Percentiles rank a stretch among this genome's conserved stretches.
Conservation (phyloP, 2,329 filamentous ascomycete genomes). For the Diatrype stigma region DNA sequence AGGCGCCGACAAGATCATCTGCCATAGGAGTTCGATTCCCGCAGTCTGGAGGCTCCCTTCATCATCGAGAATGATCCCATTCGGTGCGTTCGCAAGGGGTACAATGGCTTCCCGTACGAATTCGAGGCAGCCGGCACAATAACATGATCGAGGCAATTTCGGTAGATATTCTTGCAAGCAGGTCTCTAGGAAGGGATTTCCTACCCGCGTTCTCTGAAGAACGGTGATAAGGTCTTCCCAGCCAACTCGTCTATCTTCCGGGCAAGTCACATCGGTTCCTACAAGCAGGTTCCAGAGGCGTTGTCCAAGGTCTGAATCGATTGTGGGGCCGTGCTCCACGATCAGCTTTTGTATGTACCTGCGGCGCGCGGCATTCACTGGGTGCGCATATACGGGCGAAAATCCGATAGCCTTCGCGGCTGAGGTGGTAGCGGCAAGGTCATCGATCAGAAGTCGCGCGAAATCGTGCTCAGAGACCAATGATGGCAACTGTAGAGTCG, state of each 20-base stretch:
- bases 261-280: conserved; percentile 55
- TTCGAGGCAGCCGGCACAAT: conserved; percentile 58
- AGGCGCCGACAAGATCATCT: conserved; percentile 68
- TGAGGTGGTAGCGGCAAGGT: conserved; percentile 55
- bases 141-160: conserved; percentile 50
- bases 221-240: conserved; percentile 63
- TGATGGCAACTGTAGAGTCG: conserved; percentile 49
- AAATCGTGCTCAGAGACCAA: conserved; percentile 60
- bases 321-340: conserved; percentile 52
- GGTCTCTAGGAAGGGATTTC: conserved; percentile 52
- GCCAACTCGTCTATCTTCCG: conserved; percentile 58
- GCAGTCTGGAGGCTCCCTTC: conserved; percentile 47
- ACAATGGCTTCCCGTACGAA: conserved; percentile 55
- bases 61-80: conserved; percentile 46
- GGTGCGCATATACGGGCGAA: conserved; percentile 41
- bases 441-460: conserved; percentile 57
- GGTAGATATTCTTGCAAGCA: conserved; percentile 57
- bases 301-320: conserved; percentile 58
- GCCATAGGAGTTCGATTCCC: conserved; percentile 74
- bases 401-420: conserved; percentile 38
- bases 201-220: conserved; percentile 36
- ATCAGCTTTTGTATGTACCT: conserved; percentile 58
- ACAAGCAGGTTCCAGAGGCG: conserved; percentile 71
- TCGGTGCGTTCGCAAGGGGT: conserved; percentile 40
- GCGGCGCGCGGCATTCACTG: conserved; percentile 48